Conservation (phyloP, 495 filamentous ascomycete genomes). For the Emericellopsis terricola region DNA sequence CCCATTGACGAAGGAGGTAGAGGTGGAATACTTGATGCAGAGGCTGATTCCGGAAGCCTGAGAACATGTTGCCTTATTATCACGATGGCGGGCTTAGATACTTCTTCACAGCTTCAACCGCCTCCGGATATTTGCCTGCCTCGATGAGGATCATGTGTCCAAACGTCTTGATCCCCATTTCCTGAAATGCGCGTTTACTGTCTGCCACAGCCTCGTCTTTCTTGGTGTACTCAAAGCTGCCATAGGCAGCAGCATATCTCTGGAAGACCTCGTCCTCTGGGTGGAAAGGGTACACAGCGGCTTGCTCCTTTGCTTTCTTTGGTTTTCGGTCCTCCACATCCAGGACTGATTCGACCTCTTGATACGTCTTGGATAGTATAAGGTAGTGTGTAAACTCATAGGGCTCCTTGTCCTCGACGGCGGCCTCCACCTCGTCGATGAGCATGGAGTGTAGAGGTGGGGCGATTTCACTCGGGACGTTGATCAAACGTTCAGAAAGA, state of each 20-base stretch:
- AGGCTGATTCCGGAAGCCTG: constrained; percentile 28
- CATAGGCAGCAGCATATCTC: constrained; percentile 44
- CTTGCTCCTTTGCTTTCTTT: constrained; percentile 50
- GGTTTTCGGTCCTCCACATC: constrained; percentile 49
- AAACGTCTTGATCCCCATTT: constrained; percentile 69
- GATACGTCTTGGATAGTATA: constrained; percentile 76
- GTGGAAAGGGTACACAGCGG: constrained; percentile 67
- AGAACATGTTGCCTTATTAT: neutral
- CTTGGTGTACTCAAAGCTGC: constrained; percentile 58
- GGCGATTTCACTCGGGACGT: constrained; percentile 79
- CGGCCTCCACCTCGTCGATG: constrained; percentile 78
- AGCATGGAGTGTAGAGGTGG: constrained; percentile 97
- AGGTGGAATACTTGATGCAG: constrained; percentile 96
- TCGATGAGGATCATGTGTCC: constrained; percentile 70
- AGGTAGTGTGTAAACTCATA: constrained; percentile 90
- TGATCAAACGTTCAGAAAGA: constrained; percentile 80
- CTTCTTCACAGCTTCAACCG: constrained; percentile 51
- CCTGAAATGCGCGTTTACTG: constrained; percentile 85
- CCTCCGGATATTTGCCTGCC: constrained; percentile 43
- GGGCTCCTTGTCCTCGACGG: constrained; percentile 77
- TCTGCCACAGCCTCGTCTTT: constrained; percentile 67
- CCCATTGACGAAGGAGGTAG: constrained; percentile 89
- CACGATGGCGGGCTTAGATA: constrained; percentile 12
- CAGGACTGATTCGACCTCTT: constrained; percentile 65
- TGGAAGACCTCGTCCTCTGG: constrained; percentile 89